Evolutionary conservation across 768 basidiomycete genomes (phyloP).

Genomic region (Chalciporus pseudorubinellus): DNA sequence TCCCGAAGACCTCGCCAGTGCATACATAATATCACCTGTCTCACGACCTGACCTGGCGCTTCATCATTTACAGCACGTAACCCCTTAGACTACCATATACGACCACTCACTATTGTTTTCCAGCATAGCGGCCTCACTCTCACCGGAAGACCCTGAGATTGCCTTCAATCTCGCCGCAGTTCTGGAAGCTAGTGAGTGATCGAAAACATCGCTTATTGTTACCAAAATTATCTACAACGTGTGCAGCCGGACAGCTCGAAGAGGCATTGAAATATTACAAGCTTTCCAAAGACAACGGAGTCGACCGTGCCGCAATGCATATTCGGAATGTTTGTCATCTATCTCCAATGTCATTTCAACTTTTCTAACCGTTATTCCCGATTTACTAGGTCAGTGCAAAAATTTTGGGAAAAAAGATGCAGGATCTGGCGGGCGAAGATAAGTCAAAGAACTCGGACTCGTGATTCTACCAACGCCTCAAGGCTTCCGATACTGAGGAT

Average conservation of each 20-base stretch:
- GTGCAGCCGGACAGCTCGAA: conserved; percentile 71
- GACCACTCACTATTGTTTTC: conserved; percentile 33
- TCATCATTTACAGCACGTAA: conserved; percentile 72
- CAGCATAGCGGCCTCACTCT: conserved; percentile 79
- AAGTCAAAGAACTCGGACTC: conserved; percentile 28
- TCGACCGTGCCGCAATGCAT: conserved; percentile 80
- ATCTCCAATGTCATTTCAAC: conserved; percentile 16
- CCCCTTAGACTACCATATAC: conserved; percentile 28
- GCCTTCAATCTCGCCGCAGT: conserved; percentile 90
- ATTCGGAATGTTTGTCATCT: conserved; percentile 67
- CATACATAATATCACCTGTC: conserved; percentile 79
- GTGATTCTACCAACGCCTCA: conserved; percentile 12
- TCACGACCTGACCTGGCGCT: conserved; percentile 83
- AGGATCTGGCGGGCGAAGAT: conserved; percentile 34
- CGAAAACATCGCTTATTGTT: conserved; percentile 33
- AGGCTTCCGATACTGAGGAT: background rate
- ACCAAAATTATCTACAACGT: conserved; percentile 30
- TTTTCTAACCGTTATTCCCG: conserved; percentile 10
- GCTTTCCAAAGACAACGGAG: conserved; percentile 70
- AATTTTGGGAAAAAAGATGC: conserved; percentile 62
- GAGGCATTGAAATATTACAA: conserved; percentile 82
- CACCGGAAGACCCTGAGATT: conserved; percentile 88
- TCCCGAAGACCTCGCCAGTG: conserved; percentile 75
- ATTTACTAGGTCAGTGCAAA: conserved; percentile 71
- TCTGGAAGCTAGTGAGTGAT: conserved; percentile 76